Conservation (phyloP, 2,329 filamentous ascomycete species). For the Arthrobotrys iridis region DNA sequence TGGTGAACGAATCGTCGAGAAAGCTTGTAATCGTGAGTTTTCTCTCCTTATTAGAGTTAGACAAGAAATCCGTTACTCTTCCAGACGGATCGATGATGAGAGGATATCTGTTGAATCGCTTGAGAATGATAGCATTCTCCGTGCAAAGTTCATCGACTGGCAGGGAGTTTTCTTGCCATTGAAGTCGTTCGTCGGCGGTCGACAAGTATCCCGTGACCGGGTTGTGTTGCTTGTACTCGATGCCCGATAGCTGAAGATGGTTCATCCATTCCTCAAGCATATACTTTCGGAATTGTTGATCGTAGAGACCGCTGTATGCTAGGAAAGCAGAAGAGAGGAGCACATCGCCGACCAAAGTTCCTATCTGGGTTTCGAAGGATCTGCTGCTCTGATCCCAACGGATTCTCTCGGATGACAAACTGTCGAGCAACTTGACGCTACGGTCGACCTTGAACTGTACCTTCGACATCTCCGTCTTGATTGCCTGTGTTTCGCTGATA, state of each 20-base stretch:
- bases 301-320: constrained; percentile 95
- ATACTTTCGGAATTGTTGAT: constrained; percentile 95
- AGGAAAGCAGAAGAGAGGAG: constrained; percentile 96
- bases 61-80: constrained; percentile 90
- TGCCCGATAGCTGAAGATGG: constrained; percentile 90
- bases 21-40: constrained; percentile 97
- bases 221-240: constrained; percentile 91
- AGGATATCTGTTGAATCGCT: constrained; percentile 97
- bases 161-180: constrained; percentile 92
- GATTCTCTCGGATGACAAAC: constrained; percentile 88
- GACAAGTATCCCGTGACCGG: constrained; percentile 96
- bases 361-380: constrained; percentile 97
- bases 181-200: constrained; percentile 90
- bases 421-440: constrained; percentile 92
- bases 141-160: constrained; percentile 98
- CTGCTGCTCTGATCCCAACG: constrained; percentile 98
- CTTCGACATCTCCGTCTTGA: constrained; percentile 95
- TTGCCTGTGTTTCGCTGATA: constrained; percentile 95
- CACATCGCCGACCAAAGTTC: constrained; percentile 93
- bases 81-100: constrained; percentile 98
- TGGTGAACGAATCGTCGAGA: constrained; percentile 96
- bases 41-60: constrained; percentile 91
- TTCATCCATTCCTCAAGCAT: constrained; percentile 99
- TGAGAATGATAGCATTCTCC: constrained; percentile 95
- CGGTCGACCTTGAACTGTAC: constrained; percentile 98